Percentiles rank a stretch among this genome's conserved stretches.
Conservation (phyloP, 2,329 filamentous ascomycete species). For the Alternaria novae-zelandiae region DNA sequence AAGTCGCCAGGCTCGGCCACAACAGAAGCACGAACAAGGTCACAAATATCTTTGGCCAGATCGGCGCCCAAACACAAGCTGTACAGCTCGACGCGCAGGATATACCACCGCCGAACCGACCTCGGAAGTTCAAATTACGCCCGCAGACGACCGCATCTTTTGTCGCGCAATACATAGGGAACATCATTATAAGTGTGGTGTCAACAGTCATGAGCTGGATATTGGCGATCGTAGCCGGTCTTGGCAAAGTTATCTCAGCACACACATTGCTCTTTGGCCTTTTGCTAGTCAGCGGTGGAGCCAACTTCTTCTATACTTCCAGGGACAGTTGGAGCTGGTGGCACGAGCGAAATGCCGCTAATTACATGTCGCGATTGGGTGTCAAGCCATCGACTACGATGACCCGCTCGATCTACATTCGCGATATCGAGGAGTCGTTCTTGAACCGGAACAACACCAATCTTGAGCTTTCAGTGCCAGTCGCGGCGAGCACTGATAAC, state of each 20-base stretch:
- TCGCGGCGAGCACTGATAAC: slow-evolving; percentile 24
- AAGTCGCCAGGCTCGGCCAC: slow-evolving; percentile 75
- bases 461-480: slow-evolving; percentile 24
- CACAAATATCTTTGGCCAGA: slow-evolving; percentile 77
- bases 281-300: slow-evolving; percentile 70
- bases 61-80: slow-evolving; percentile 72
- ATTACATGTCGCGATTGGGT: slow-evolving; percentile 82
- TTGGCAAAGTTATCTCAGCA: slow-evolving; percentile 72
- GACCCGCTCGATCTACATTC: slow-evolving; percentile 83
- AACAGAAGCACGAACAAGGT: slow-evolving; percentile 78
- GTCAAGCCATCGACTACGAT: slow-evolving; percentile 80
- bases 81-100: slow-evolving; percentile 53
- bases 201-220: slow-evolving; percentile 80
- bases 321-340: slow-evolving; percentile 80
- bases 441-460: slow-evolving; percentile 43
- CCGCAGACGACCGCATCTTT: slow-evolving; percentile 70
- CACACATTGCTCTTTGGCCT: slow-evolving; percentile 76
- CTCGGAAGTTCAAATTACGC: slow-evolving; percentile 52
- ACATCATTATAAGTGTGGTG: slow-evolving; percentile 75
- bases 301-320: slow-evolving; percentile 78
- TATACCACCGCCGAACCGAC: slow-evolving; percentile 45
- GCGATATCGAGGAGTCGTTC: slow-evolving; percentile 75
- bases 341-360: slow-evolving; percentile 78
- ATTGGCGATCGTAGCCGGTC: slow-evolving; percentile 68
- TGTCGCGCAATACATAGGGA: slow-evolving; percentile 74